Evolutionary conservation across 176 grass and related monocot species (phyloP).

Genomic region (barley (Hordeum vulgare)): MorexV3_pseudomolecules_assembly NC_058524.1:580569512-580570011

Average conservation of each 20-base stretch:
- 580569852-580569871: conserved; percentile 73
- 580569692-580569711: conserved; percentile 65
- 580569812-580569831: conserved; percentile 69
- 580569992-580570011: conserved; percentile 55
- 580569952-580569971: too few species aligned
- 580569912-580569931: too few species aligned
- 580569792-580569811: conserved; percentile 73
- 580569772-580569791: conserved; percentile 79
- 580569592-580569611: conserved; percentile 19
- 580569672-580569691: neutral
- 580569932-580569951: too few species aligned
- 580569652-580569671: neutral
- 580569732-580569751: conserved; percentile 79
- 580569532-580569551: conserved; percentile 63
- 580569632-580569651: neutral
- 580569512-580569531: conserved; percentile 74
- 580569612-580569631: neutral
- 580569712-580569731: conserved; percentile 69
- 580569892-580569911: neutral
- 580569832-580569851: conserved; percentile 68
- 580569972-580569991: too few species aligned
- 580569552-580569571: conserved; percentile 64
- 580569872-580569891: neutral
- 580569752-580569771: conserved; percentile 74
- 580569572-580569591: conserved; percentile 60